Base-by-base conservation (phyloP, 2,329 filamentous ascomycete genomes). In the Gyromitra esculenta region DNA sequence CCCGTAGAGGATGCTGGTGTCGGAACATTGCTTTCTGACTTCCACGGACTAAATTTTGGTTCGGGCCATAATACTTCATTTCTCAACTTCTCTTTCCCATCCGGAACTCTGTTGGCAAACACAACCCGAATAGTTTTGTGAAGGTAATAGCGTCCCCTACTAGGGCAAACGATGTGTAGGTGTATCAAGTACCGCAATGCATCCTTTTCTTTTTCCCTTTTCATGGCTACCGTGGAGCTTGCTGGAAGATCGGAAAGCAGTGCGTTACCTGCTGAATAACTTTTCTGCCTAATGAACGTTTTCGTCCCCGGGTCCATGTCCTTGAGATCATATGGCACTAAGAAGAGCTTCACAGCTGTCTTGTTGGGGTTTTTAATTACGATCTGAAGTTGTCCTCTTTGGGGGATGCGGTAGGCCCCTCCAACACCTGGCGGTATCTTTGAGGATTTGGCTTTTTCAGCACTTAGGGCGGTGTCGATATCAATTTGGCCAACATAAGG, bases 331-430 rank as follows among this genome's bases (percentile, higher is more conserved):
- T 98, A 99, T 0, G 95, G 96, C 1, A 99, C 89, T 31, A 98
- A 87, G 80, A 98, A 98, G 0, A 99, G 86, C 83, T 99, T 98
- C 70, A 98, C 95, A 0, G 96, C 96, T 2, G 96, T 98, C 82
- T 98, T 98, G 85, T 98, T 97, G 15, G 94, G 95, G 81, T 98
- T 99, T 83, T 98, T 98, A 83, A 99, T 93, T 77, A 99, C 91
- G 79, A 99, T 97, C 81, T 99, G 96, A 13, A 99, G 86, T 83
- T 98, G 96, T 0, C 96, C 96, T 83, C 94, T 92, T 81, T 96
- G 91, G 0, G 96, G 96, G 68, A 99, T 97, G 56, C 96, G 91
- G 83, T 98, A 99, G 81, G 92, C 93, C 45, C 96, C 95, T 6
- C 94, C 93, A 39, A 79, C 66, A 15, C 78, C 78, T 45, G 73